Conservation (phyloP, 331 rosid species). For the Prunus yedoensis region DNA sequence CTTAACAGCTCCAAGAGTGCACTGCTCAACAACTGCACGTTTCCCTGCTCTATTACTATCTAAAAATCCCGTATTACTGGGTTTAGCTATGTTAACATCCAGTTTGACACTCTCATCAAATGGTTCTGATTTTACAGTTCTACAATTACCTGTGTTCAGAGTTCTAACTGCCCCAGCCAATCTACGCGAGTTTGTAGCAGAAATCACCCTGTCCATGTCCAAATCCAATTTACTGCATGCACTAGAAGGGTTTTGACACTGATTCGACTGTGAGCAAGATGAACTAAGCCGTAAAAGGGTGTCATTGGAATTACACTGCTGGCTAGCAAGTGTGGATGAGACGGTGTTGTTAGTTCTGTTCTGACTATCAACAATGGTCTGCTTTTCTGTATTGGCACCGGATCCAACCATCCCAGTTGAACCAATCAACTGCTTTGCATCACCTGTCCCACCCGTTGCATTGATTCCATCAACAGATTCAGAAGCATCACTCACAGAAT, state of each 20-base stretch:
- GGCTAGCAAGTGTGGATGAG: slow-evolving; percentile 24
- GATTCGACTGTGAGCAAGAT: slow-evolving; percentile 19
- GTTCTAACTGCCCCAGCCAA: slow-evolving; percentile 25
- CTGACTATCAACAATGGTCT: slow-evolving; percentile 18
- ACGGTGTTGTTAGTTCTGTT: slow-evolving; percentile 15
- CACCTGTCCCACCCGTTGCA: slow-evolving; percentile 19
- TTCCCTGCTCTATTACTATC: slow-evolving; percentile 38
- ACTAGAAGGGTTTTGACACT: slow-evolving; percentile 30
- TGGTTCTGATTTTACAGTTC: slow-evolving; percentile 70
- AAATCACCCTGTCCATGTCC: slow-evolving; percentile 28
- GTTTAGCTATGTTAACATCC: slow-evolving; percentile 31
- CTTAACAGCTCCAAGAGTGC: slow-evolving; percentile 28
- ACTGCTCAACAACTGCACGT: slow-evolving; percentile 32
- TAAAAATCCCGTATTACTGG: slow-evolving; percentile 29
- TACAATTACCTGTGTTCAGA: slow-evolving; percentile 36
- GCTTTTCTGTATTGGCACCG: slow-evolving; percentile 26
- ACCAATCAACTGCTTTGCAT: slow-evolving; percentile 30
- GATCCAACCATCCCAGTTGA: slow-evolving; percentile 26
- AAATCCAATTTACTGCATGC: slow-evolving; percentile 37
- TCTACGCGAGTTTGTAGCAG: slow-evolving; percentile 25
- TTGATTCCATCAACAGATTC: slow-evolving; percentile 27
- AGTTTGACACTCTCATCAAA: slow-evolving; percentile 47
- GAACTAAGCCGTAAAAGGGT: slow-evolving; percentile 37
- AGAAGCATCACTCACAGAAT: slow-evolving; percentile 40
- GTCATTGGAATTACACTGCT: slow-evolving; percentile 27